Percentiles rank a stretch among this genome's conserved stretches.
phyloP scores from a whole-genome alignment of 257 asterid species.

The Fraxinus quadrangulata region DNA sequence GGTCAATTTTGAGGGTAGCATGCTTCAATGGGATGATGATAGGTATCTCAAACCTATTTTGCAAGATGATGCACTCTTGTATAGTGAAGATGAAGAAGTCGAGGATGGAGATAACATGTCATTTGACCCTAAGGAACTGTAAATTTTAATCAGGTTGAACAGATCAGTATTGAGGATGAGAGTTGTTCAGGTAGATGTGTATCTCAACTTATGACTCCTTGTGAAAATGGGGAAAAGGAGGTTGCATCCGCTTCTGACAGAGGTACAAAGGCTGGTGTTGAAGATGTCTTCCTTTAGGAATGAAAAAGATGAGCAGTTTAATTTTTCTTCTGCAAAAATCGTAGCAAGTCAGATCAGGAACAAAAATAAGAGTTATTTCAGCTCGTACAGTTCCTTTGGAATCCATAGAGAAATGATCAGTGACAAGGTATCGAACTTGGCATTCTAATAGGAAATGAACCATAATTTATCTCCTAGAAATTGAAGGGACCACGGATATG shows the following conservation, averaged over 20 bases:
- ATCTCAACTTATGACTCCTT: constrained; percentile 29
- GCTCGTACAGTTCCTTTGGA: constrained; percentile 83
- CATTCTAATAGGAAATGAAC: not conserved
- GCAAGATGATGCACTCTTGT: constrained; percentile 81
- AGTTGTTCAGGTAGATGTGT: constrained; percentile 29
- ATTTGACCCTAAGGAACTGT: constrained; percentile 46
- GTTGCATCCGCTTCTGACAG: constrained; percentile 31
- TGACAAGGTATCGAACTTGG: constrained; percentile 66
- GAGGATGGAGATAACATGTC: constrained; percentile 48
- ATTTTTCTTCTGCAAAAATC: constrained; percentile 33
- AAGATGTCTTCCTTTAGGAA: constrained; percentile 27
- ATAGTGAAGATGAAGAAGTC: constrained; percentile 65
- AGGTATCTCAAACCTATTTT: constrained; percentile 66
- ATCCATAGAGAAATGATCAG: constrained; percentile 96
- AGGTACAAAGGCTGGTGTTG: constrained; percentile 26
- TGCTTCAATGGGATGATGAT: constrained; percentile 75
- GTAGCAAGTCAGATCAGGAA: constrained; percentile 43
- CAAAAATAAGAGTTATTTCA: constrained; percentile 70
- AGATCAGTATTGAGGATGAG: constrained; percentile 43
- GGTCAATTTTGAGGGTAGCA: constrained; percentile 30
- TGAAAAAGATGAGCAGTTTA: constrained; percentile 20
- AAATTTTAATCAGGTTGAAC: constrained; percentile 52
- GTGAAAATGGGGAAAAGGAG: constrained; percentile 42
- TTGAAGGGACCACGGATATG: not conserved
- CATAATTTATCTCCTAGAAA: not conserved